Conservation (phyloP, 345 rosid species). For the Syzygium aqueum region DNA sequence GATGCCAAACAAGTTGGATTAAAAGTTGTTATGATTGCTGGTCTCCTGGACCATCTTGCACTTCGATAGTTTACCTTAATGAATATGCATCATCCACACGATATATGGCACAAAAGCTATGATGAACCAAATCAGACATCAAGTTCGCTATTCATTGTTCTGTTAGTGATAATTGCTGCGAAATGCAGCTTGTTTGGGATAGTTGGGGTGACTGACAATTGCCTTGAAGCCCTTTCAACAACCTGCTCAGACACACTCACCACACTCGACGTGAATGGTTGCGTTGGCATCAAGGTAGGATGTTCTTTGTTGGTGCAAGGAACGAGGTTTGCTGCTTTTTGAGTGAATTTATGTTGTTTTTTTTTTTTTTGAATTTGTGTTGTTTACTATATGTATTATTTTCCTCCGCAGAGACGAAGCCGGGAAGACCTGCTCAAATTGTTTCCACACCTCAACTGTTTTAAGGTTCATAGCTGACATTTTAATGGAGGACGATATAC, state of each 20-base stretch:
- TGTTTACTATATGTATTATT: background rate
- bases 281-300: constrained; percentile 73
- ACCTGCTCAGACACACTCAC: constrained; percentile 59
- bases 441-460: constrained; percentile 69
- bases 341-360: background rate
- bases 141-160: background rate
- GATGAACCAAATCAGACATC: background rate
- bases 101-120: background rate
- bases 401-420: constrained; percentile 49
- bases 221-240: constrained; percentile 63
- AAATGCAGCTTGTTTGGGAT: constrained; percentile 84
- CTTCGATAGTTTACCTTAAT: background rate
- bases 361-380: too few species aligned
- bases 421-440: constrained; percentile 56
- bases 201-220: constrained; percentile 82
- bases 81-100: background rate
- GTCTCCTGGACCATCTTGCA: background rate
- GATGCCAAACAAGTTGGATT: background rate
- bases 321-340: background rate
- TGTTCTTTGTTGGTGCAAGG: background rate
- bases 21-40: background rate
- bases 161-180: background rate
- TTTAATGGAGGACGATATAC: background rate
- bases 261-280: constrained; percentile 92
- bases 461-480: constrained; percentile 84